Evolutionary conservation across 306 rosid genomes (phyloP).

Genomic region (Boehmeria nivea): DNA sequence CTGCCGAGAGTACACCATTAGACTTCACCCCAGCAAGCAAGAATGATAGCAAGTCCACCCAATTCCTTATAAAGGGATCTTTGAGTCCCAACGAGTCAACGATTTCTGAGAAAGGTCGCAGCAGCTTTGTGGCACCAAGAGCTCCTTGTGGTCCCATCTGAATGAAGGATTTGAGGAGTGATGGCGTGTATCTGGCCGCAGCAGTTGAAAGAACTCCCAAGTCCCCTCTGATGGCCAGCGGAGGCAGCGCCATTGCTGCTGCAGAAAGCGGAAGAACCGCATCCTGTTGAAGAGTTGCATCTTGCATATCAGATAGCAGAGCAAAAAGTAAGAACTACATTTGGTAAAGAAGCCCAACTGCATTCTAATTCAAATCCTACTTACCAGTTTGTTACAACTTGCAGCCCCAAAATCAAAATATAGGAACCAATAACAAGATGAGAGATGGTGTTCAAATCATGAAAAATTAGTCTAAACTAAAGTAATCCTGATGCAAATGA

Average conservation of each 20-base stretch:
- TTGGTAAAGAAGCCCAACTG: background rate
- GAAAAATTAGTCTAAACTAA: too few relatives aligned
- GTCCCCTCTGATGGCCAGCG: conserved; percentile 83
- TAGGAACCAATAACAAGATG: too few relatives aligned
- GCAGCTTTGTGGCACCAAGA: conserved; percentile 73
- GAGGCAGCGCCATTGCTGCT: conserved; percentile 93
- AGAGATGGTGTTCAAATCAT: too few relatives aligned
- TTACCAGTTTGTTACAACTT: too few relatives aligned
- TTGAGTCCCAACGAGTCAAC: conserved; percentile 65
- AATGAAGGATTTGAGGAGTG: conserved; percentile 70
- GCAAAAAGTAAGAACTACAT: background rate
- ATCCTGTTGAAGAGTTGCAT: conserved; percentile 60
- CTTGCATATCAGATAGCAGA: conserved; percentile 13
- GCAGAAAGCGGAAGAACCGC: conserved; percentile 82
- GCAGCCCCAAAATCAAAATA: too few relatives aligned
- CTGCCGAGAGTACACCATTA: conserved; percentile 76
- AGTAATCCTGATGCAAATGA: too few relatives aligned
- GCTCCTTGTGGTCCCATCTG: conserved; percentile 90
- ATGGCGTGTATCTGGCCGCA: conserved; percentile 83
- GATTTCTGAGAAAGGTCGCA: conserved; percentile 81
- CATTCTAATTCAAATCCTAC: background rate
- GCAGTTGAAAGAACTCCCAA: conserved; percentile 82
- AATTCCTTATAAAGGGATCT: conserved; percentile 72
- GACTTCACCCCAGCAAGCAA: conserved; percentile 94
- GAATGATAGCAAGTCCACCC: conserved; percentile 86